Percentiles rank a stretch among this genome's conserved stretches.
Evolutionary conservation across 257 asterid genomes (phyloP).

Genomic region (Nicotiana obtusifolia): DNA sequence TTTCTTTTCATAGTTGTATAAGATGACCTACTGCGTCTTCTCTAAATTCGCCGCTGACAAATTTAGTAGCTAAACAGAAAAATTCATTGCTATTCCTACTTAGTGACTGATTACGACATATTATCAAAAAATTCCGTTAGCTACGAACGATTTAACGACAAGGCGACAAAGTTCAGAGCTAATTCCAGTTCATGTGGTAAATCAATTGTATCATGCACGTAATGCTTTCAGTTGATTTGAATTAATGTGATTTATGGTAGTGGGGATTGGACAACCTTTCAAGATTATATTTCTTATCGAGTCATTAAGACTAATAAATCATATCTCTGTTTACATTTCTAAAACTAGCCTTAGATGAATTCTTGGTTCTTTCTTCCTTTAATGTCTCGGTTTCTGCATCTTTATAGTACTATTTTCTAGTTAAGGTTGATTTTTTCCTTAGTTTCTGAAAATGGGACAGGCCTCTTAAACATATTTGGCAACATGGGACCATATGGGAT

Average conservation of each 20-base stretch:
- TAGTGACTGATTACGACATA: no score
- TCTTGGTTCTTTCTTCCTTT: background rate
- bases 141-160: no score
- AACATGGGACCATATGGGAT: background rate
- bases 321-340: background rate
- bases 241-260: background rate
- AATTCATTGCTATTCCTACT: no score
- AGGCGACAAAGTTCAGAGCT: fast-evolving
- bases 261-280: background rate
- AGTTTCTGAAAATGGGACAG: background rate
- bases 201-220: background rate
- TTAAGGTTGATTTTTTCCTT: background rate
- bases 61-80: no score
- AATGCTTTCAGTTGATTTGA: background rate
- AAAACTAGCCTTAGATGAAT: background rate
- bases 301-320: background rate
- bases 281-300: background rate
- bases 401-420: background rate
- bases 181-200: background rate
- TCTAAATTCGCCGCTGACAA: no score
- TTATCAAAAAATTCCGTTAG: no score
- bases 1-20: background rate
- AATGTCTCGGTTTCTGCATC: background rate
- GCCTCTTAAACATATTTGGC: background rate
- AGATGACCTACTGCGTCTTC: no score